phyloP scores from a whole-genome alignment of 2,329 filamentous ascomycete species.

The Huntiella bhutanensis region DNA sequence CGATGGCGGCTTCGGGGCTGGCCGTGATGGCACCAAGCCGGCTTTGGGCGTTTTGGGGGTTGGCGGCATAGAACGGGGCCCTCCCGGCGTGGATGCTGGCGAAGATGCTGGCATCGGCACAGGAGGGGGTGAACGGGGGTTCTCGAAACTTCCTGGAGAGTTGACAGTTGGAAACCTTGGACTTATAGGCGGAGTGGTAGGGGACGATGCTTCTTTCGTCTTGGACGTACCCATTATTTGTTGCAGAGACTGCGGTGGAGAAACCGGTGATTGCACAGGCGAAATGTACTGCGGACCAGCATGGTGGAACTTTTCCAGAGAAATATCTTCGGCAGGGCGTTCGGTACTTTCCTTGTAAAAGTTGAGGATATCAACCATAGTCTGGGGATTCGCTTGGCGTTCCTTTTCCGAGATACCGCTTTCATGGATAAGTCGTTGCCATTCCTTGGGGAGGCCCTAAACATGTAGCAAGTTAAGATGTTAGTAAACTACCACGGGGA shows the following conservation, averaged over 20 bases:
- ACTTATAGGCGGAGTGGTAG: constrained; percentile 63
- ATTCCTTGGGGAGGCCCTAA: constrained; percentile 88
- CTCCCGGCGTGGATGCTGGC: constrained; percentile 17
- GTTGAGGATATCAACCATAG: constrained; percentile 84
- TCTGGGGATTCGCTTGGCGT: constrained; percentile 85
- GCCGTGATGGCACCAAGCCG: constrained; percentile 54
- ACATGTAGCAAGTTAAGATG: neutral
- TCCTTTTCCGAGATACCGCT: constrained; percentile 94
- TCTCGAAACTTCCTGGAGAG: constrained; percentile 89
- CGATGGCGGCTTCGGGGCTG: constrained; percentile 67
- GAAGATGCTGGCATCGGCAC: constrained; percentile 35
- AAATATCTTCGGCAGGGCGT: constrained; percentile 59
- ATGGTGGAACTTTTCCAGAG: constrained; percentile 93
- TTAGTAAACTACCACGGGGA: neutral
- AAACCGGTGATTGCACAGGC: constrained; percentile 25
- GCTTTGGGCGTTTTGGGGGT: constrained; percentile 30
- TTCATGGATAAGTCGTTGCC: constrained; percentile 88
- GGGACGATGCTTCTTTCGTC: constrained; percentile 18
- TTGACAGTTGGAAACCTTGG: constrained; percentile 71
- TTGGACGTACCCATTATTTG: constrained; percentile 35
- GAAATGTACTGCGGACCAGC: constrained; percentile 39
- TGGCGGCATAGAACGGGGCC: constrained; percentile 18
- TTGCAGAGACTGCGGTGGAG: constrained; percentile 35
- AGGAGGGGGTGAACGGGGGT: constrained; percentile 80
- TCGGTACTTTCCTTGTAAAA: constrained; percentile 95